phyloP scores from a whole-genome alignment of 2,329 filamentous ascomycete species.

The Graphiopsis chlorocephala region DNA sequence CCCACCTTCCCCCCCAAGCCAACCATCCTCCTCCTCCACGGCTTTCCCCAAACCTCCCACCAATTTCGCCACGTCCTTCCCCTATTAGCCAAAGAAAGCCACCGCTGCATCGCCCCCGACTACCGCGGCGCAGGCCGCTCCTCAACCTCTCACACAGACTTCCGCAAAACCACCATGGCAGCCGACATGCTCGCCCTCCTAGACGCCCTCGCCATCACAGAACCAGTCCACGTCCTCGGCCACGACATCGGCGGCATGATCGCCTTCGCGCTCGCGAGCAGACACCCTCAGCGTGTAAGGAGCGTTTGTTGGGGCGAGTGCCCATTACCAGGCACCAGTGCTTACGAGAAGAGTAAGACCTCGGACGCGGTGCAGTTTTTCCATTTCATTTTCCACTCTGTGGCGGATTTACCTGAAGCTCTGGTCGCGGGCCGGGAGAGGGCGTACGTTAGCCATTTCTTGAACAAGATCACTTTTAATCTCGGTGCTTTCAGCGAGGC shows the following conservation, averaged over 20 bases:
- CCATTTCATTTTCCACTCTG: constrained; percentile 43
- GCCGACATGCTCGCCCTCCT: constrained; percentile 38
- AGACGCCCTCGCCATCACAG: constrained; percentile 32
- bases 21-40: constrained; percentile 43
- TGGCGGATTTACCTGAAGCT: constrained; percentile 38
- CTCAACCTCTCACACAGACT: constrained; percentile 37
- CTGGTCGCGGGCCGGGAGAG: constrained; percentile 40
- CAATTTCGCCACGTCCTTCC: constrained; percentile 36
- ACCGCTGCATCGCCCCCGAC: constrained; percentile 42
- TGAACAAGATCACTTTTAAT: constrained; percentile 38
- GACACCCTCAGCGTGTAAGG: constrained; percentile 34
- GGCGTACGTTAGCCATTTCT: constrained; percentile 44
- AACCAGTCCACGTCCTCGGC: constrained; percentile 43
- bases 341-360: constrained; percentile 30
- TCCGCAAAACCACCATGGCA: constrained; percentile 42
- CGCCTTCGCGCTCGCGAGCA: constrained; percentile 40
- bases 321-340: constrained; percentile 38
- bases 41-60: constrained; percentile 46
- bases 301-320: constrained; percentile 45
- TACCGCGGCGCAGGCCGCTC: constrained; percentile 42
- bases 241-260: constrained; percentile 52
- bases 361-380: constrained; percentile 27
- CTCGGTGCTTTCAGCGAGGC: constrained; percentile 34
- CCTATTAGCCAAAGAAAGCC: constrained; percentile 34
- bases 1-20: constrained; percentile 22